Conservation (phyloP, 2,329 filamentous ascomycete species). For the Microdochium bolleyi region DNA sequence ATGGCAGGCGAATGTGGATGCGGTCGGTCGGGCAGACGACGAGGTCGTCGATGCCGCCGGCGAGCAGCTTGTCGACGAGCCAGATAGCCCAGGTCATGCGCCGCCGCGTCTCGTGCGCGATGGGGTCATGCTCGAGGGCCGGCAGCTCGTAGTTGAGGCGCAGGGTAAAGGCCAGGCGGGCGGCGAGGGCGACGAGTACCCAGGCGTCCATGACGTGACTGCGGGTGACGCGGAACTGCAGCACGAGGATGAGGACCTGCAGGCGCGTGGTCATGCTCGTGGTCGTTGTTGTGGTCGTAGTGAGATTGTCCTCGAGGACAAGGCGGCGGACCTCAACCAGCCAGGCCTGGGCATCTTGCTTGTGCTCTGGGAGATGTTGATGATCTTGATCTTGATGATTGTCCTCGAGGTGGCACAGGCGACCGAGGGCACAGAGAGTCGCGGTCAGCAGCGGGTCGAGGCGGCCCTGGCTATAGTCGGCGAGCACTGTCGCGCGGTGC, state of each 20-base stretch:
- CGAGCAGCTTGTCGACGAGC: constrained; percentile 13
- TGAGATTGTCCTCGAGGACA: constrained; percentile 8
- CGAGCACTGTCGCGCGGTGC: background rate
- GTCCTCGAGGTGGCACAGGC: background rate
- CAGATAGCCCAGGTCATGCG: constrained; percentile 19
- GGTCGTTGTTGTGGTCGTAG: too few relatives aligned
- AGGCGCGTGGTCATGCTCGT: constrained; percentile 7
- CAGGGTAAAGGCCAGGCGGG: constrained; percentile 15
- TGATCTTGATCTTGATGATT: background rate
- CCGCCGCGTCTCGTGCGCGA: constrained; percentile 14
- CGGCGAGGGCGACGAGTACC: constrained; percentile 13
- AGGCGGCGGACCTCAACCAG: constrained; percentile 1
- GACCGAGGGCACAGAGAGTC: background rate
- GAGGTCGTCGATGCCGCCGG: constrained; percentile 18
- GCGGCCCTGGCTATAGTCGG: background rate
- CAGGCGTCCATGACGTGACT: constrained; percentile 9
- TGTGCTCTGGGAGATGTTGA: background rate
- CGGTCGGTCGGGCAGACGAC: constrained; percentile 13
- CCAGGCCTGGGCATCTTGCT: constrained; percentile 3
- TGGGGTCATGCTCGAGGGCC: constrained; percentile 3
- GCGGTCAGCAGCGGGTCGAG: background rate
- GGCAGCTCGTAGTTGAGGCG: constrained; percentile 15
- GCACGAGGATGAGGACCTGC: constrained; percentile 11
- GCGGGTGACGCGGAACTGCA: constrained; percentile 8
- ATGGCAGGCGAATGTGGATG: constrained; percentile 15